Base-by-base conservation (phyloP, 345 rosid genomes). In the Euclidium syriacum region DNA sequence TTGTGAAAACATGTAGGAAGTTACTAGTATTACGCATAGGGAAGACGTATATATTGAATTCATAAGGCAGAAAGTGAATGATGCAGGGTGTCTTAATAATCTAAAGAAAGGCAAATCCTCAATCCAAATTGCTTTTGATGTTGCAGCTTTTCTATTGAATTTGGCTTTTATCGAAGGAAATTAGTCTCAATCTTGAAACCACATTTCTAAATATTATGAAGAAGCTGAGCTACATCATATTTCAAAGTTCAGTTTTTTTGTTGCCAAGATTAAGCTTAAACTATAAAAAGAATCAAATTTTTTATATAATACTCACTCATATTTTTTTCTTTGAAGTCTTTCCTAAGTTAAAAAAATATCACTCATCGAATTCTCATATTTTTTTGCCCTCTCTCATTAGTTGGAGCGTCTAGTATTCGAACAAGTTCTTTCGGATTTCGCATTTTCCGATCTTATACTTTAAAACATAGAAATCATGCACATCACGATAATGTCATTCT, bases 11-110 rank as follows among this genome's bases (percentile, higher is more conserved):
- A 14, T 62, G 42, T 75, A 88, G 95, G 87, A 88, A 32, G 95
- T 77, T 61, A 92, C 95, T 12, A 54, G 64, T 49, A 73, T 84
- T 43, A 92, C 96, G 10, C 90, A 80, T 38, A 88, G 98, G 98
- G 96, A 91, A 43, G 96, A 84, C 54, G 92, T 88, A 57, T 95
- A 86, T 60, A 88, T 91, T 7, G 96, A 91, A 68, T 91, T 81
- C 74, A 71, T 86, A 34, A 80, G 72, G 62, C 95, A 91, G 77
- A 91, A 84, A 74, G 83, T 86, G 52, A 73, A 85, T 0, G 85
- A 84, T 60, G 95, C 81, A 70, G 98, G 98, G 59, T 79, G 80
- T 63, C 70, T 32, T 42, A 96, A 84, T 26, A 95, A 88, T 75
- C 39, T 91, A 17, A 86, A 86, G 76, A 88, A 86, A 67, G 98